Evolutionary conservation across 177 flowering plant species (phyloP).

Genomic region (Vitis hybrid): DNA sequence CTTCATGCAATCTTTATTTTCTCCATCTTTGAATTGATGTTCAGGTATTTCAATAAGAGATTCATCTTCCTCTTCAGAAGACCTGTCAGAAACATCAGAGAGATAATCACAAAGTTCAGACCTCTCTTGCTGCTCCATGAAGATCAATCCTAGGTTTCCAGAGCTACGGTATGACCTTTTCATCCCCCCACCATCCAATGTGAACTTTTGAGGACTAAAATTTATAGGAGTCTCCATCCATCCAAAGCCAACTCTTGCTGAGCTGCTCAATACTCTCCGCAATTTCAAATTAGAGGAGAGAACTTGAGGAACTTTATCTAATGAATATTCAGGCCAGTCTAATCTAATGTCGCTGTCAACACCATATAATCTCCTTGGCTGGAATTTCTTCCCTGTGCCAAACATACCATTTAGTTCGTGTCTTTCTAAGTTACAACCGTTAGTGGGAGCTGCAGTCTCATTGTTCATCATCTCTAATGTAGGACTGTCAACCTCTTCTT

Average conservation of each 20-base stretch:
- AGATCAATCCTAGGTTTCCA: conserved; percentile 48
- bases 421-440: conserved; percentile 18
- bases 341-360: conserved; percentile 46
- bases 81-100: conserved; percentile 46
- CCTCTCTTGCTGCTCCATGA: conserved; percentile 39
- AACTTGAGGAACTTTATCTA: conserved; percentile 51
- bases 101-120: conserved; percentile 38
- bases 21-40: conserved; percentile 17
- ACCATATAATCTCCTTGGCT: conserved; percentile 46
- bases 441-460: conserved; percentile 16
- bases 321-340: conserved; percentile 76
- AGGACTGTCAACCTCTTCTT: conserved; percentile 38
- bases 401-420: conserved; percentile 18
- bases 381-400: conserved; percentile 28
- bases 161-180: conserved; percentile 56
- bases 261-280: conserved; percentile 71
- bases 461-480: conserved; percentile 27
- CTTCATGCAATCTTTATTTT: conserved; percentile 18
- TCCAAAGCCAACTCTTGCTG: conserved; percentile 56
- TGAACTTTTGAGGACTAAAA: conserved; percentile 30
- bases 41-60: conserved; percentile 26
- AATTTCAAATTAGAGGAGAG: conserved; percentile 43
- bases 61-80: conserved; percentile 52
- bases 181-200: conserved; percentile 26
- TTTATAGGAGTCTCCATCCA: conserved; percentile 38